These are phyloP conservation scores for Lizonia empirigonia DNA, from an alignment of 2,329 filamentous ascomycete species.

Conservation along the genomic window DNA sequence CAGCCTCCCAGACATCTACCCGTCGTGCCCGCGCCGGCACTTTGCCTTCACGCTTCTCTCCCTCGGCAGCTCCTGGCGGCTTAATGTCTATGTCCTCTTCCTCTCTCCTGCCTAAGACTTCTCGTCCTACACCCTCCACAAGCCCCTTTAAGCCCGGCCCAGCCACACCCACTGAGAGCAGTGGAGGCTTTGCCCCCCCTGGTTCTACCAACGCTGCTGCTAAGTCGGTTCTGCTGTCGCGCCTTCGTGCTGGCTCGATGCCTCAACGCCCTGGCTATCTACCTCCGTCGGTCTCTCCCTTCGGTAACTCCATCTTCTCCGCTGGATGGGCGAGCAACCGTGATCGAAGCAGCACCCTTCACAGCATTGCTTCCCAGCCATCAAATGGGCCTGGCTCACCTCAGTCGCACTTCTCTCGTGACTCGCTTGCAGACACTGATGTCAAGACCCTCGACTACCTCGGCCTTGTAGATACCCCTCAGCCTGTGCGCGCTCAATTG, in stretches of 20 bases:
- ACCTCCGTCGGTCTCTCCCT: slow-evolving; percentile 64
- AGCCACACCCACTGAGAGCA: slow-evolving; percentile 47
- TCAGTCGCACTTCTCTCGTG: slow-evolving; percentile 81
- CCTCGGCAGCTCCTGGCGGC: slow-evolving; percentile 68
- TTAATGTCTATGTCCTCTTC: slow-evolving; percentile 52
- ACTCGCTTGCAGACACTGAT: slow-evolving; percentile 83
- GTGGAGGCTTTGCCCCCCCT: slow-evolving; percentile 47
- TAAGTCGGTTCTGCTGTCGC: slow-evolving; percentile 78
- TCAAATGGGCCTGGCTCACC: slow-evolving; percentile 87
- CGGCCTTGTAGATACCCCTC: slow-evolving; percentile 90
- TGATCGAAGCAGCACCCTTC: slow-evolving; percentile 84
- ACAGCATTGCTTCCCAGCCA: slow-evolving; percentile 87
- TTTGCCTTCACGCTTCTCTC: slow-evolving; percentile 91
- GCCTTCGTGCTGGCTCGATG: slow-evolving; percentile 90
- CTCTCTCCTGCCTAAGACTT: slow-evolving; percentile 73
- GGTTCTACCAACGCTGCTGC: slow-evolving; percentile 57
- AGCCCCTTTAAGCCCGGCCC: slow-evolving; percentile 80
- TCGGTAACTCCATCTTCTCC: slow-evolving; percentile 86
- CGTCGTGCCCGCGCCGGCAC: slow-evolving; percentile 90
- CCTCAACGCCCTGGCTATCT: slow-evolving; percentile 80
- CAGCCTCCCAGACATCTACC: slow-evolving; percentile 65
- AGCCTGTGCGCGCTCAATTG: slow-evolving; percentile 75
- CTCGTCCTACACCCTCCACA: slow-evolving; percentile 82
- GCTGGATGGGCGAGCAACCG: slow-evolving; percentile 83
- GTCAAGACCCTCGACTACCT: slow-evolving; percentile 95